Evolutionary conservation across 805 yeast genomes (phyloP), one percentile per base, ranked within the genome.

Genomic region (Metschnikowia aberdeeniae): DNA sequence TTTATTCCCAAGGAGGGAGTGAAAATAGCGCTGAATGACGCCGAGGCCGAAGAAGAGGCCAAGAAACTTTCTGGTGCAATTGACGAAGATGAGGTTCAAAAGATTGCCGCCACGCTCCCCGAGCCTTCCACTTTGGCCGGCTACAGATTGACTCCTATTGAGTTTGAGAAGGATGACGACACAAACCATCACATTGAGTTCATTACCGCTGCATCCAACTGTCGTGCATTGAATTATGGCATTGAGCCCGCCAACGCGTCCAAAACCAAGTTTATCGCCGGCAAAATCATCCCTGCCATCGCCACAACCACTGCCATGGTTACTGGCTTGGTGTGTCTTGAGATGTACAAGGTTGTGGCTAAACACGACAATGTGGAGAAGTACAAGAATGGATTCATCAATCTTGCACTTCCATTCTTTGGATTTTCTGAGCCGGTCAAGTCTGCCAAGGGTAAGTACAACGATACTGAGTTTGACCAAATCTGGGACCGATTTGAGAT

Each of bases 231-330:
- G 68, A 92, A 89, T 68, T 92, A 92, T 62, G 77, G 81, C 34
- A 89, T 92, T 55, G 96, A 89, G 60, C 72, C 89, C 10, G 97
- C 92, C 31, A 97, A 92, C 61, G 80, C 82, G 51, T 82, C 83
- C 42, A 88, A 86, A 72, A 93, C 99, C 32, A 93, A 93, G 72
- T 89, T 92, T 59, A 92, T 93, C 64, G 99, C 99, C 6, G 99
- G 99, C 39, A 84, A 95, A 68, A 93, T 93, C 55, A 93, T 93
- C 55, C 99, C 99, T 12, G 99, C 99, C 17, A 93, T 93, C 72
- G 99, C 99, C 31, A 93, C 99, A 2, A 93, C 99, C 1, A 93
- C 99, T n/a, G 95, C 97, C 8, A 72, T 90, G 55, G 99, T 93
- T 19, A 88, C 99, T 6, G 99, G 99, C 39, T 75, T 93, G 59